phyloP scores from a whole-genome alignment of 352 stramenopile species.

The Globisporangium emineosum region DNA sequence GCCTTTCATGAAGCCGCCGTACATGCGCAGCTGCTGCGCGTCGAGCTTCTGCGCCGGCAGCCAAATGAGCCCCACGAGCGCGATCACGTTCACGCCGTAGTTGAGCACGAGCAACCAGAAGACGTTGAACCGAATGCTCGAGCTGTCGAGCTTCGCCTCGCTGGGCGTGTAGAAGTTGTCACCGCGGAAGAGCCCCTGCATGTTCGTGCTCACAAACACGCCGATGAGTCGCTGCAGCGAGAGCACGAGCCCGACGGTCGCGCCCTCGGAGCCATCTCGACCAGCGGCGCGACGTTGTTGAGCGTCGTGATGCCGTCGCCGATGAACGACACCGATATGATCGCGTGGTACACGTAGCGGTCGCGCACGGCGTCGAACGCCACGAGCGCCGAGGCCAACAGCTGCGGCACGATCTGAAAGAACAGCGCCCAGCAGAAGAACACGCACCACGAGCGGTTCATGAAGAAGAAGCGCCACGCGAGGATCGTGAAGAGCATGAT shows the following conservation, averaged over 20 bases:
- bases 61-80: slow-evolving; percentile 14
- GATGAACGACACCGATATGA: slow-evolving; percentile 14
- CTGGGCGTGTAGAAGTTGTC: slow-evolving; percentile 13
- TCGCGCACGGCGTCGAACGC: slow-evolving; percentile 12
- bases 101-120: slow-evolving; percentile 19
- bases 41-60: slow-evolving; percentile 69
- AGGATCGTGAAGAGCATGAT: too few species aligned
- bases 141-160: slow-evolving; percentile 10
- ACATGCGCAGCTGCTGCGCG: slow-evolving; percentile 59
- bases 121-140: slow-evolving; percentile 9
- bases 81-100: slow-evolving; percentile 16
- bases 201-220: slow-evolving; percentile 18
- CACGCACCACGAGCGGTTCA: too few species aligned
- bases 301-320: slow-evolving; percentile 17
- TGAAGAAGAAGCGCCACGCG: too few species aligned
- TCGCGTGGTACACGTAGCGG: slow-evolving; percentile 14
- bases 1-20: slow-evolving; percentile 58
- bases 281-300: slow-evolving; percentile 12
- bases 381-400: slow-evolving; percentile 9
- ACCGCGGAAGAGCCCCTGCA: slow-evolving; percentile 12
- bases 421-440: slow-evolving; percentile 15
- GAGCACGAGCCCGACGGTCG: slow-evolving; percentile 24
- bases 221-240: slow-evolving; percentile 16
- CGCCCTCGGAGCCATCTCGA: slow-evolving; percentile 25
- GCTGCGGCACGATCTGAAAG: slow-evolving; percentile 12